Base-by-base conservation (phyloP, 2,329 filamentous ascomycete species). In the Talaromyces sp. region DNA sequence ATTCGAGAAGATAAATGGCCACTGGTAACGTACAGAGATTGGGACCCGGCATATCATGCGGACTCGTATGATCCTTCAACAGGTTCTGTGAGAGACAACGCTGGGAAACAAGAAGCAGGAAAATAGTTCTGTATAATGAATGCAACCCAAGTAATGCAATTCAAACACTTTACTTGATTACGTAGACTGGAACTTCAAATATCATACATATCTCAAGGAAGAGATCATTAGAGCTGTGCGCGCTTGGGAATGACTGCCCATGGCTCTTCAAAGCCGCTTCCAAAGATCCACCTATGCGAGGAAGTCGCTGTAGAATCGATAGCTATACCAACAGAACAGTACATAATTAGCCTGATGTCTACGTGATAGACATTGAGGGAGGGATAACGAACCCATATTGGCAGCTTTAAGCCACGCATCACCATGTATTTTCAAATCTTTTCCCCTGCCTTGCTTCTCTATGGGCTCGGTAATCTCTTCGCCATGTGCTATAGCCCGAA, bases 401-500 rank as follows among this genome's bases (percentile, higher is more conserved):
- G 72, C 81, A 68, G 81, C 72, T 68, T 77, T 76, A 65, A 81
- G 68, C 80, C 81, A 83, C 74, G 78, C 78, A 66, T 79, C 75
- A 1, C 76, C 79, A 31, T 75, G 74, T 29, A 83, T 75, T 17
- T 69, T 69, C 64, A 81, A 75, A 0, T 70, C 69, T 10, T 72
- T 67, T 34, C 74, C 70, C 38, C 69, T 64, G 2, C 63, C 70
- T 22, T 63, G 67, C 15, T 63, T 69, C 62, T 81, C 77, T 65
- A 74, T 78, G 17, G 71, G 68, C 47, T 72, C 69, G 58, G 77
- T 81, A 1, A 75, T 85, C 78, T 77, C 78, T 77, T 89, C 82
- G 1, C 87, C 91, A 70, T 92, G 78, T 3, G 85, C 84, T 19
- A 95, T 76, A 1, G 91, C 89, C 36, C 93, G 82, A 7, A 89